Conservation (phyloP, 2,329 filamentous ascomycete species). For the Exophiala spinifera region DNA sequence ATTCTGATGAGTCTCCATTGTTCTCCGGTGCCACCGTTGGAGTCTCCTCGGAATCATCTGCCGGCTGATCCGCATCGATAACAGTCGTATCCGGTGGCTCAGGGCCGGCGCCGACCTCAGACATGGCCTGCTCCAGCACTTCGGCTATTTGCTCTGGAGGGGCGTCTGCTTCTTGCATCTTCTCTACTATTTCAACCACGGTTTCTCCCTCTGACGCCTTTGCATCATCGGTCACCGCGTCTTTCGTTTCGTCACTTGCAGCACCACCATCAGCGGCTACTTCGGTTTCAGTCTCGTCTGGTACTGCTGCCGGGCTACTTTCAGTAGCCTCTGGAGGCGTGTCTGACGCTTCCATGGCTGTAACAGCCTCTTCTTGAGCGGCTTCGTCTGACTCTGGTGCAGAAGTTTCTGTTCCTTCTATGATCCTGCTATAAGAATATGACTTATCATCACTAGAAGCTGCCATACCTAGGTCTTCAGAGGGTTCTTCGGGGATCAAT, state of each 20-base stretch:
- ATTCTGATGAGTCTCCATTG: not conserved
- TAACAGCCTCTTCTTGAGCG: constrained; percentile 26
- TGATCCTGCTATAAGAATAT: not conserved
- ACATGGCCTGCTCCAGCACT: constrained; percentile 26
- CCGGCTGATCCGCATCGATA: not conserved
- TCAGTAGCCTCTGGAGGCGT: constrained; percentile 7
- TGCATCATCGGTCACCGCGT: constrained; percentile 6
- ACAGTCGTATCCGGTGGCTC: constrained; percentile 3
- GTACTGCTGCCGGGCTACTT: not conserved
- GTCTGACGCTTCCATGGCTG: constrained; percentile 2
- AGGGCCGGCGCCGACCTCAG: constrained; percentile 27
- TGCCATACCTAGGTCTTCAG: constrained; percentile 9
- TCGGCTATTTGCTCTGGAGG: constrained; percentile 17
- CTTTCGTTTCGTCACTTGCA: constrained; percentile 1
- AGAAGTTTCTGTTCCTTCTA: constrained; percentile 12
- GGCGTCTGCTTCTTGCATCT: constrained; percentile 23
- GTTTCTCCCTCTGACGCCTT: constrained; percentile 17
- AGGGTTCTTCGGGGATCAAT: not conserved
- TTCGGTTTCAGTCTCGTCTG: not conserved
- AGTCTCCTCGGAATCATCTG: not conserved
- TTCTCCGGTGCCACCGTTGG: not conserved
- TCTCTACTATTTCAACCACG: constrained; percentile 22
- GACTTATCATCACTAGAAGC: not conserved
- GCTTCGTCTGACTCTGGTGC: constrained; percentile 28
- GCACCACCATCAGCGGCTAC: not conserved